Conservation (phyloP, 1,139 yeast species). For the Taiozyma sp. region DNA sequence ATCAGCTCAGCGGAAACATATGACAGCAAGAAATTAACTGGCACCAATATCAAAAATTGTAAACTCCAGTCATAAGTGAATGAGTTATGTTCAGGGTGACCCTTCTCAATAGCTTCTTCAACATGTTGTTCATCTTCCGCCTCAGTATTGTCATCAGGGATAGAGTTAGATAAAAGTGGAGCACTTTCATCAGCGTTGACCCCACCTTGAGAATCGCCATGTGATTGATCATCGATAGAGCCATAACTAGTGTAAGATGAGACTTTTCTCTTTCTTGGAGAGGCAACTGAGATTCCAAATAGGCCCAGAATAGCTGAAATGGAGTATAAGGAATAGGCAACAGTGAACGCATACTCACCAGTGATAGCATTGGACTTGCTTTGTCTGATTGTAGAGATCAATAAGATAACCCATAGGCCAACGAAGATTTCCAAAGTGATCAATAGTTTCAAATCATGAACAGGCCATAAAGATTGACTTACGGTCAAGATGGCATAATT, state of each 20-base stretch:
- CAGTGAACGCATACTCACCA: constrained; percentile 52
- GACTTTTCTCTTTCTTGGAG: constrained; percentile 8
- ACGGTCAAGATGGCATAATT: constrained; percentile 54
- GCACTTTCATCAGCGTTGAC: constrained; percentile 18
- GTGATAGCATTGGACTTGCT: constrained; percentile 46
- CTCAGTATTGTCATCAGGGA: constrained; percentile 11
- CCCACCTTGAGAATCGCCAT: constrained; percentile 11
- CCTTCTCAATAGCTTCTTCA: constrained; percentile 4
- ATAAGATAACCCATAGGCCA: constrained; percentile 49
- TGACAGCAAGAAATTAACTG: constrained; percentile 50
- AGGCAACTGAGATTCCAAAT: constrained; percentile 22
- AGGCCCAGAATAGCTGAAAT: constrained; percentile 52
- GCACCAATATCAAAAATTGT: constrained; percentile 64
- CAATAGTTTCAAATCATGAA: constrained; percentile 67
- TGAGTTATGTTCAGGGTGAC: constrained; percentile 30
- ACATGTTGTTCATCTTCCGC: constrained; percentile 5
- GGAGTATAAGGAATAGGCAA: constrained; percentile 47
- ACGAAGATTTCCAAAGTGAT: constrained; percentile 53
- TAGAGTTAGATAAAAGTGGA: constrained; percentile 22
- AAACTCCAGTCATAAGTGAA: constrained; percentile 75
- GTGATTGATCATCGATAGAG: constrained; percentile 19
- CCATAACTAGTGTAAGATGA: constrained; percentile 16
- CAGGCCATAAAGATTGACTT: constrained; percentile 45
- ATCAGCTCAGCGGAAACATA: constrained; percentile 42
- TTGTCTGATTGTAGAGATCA: constrained; percentile 42